Base-by-base conservation (phyloP, 257 asterid genomes). In the Jacaranda mimosifolia region DNA sequence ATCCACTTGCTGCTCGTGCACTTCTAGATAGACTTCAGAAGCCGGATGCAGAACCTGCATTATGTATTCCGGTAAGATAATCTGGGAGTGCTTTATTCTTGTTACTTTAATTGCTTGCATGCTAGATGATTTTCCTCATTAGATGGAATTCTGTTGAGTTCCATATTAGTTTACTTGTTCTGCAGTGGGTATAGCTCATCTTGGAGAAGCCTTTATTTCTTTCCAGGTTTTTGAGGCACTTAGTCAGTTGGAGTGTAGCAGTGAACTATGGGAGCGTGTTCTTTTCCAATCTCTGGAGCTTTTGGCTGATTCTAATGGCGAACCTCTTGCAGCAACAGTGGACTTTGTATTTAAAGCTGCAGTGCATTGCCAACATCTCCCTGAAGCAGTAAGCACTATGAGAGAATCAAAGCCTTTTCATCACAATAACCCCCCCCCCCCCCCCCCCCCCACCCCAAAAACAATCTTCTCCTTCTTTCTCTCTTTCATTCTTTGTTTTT, bases 341-440 rank as follows among this genome's bases (percentile, higher is more conserved):
- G 98, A 95, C 79, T 91, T 95, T 72, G 79, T 95, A 77, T 87
- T 96, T 82, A 94, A 96, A 86, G 97, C 99, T 65, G 99, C 97
- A 42, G 65, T 96, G 69, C 94, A 93, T 82, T 90, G 97, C 75
- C 97, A 93, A 46, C 99, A 90, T 90, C 92, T 93, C 83, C 96
- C 96, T 13, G 91, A 93, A 91, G 97, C 99, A 80, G 98, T 96
- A 90, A 77, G 99, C 76, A 65, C 17, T 65, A 79, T 51, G 39
- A 73, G 77, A 67, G 63, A 60, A 11, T 36, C 46, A 26, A 32
- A n/a, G 43, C 9, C 63, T 18, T 57, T 38, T 79, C 32, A 19
- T 26, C 32, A 2, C 32, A 26, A 26, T 2, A 26, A 1, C 32
- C 32, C 32, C 32, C 32, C 32, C 2, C 32, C 32, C 32, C 32